Evolutionary conservation across 495 filamentous ascomycete genomes (phyloP).

Genomic region (Penicillium bovifimosum): DNA sequence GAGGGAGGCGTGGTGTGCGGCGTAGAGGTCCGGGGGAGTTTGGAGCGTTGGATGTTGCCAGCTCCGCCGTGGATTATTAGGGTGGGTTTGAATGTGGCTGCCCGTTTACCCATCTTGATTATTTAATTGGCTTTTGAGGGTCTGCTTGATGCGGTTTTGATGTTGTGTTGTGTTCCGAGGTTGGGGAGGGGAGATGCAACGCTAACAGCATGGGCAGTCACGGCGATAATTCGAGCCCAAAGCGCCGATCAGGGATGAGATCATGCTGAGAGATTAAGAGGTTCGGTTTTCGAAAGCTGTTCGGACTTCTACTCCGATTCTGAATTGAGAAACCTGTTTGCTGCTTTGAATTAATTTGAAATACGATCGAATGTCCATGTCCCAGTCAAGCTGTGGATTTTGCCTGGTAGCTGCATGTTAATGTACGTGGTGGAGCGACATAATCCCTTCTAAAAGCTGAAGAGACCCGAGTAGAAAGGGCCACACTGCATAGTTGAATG

Average conservation of each 20-base stretch:
- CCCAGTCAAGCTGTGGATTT: conserved; percentile 29
- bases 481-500: too few relatives aligned
- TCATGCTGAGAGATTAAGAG: not conserved
- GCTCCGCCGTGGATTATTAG: conserved; percentile 88
- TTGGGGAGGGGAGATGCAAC: conserved; percentile 1
- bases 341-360: not conserved
- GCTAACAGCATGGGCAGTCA: not conserved
- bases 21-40: conserved; percentile 59
- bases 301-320: not conserved
- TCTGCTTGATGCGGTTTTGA: not conserved
- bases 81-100: conserved; percentile 48
- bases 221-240: not conserved
- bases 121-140: not conserved
- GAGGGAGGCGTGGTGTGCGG: conserved; percentile 56
- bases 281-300: not conserved
- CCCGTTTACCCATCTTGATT: not conserved
- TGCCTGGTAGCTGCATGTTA: conserved; percentile 36
- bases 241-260: not conserved
- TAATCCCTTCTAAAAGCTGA: too few relatives aligned
- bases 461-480: too few relatives aligned
- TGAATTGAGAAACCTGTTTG: not conserved
- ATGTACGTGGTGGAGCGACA: conserved; percentile 22
- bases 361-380: not conserved
- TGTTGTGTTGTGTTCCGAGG: not conserved
- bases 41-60: conserved; percentile 67